phyloP scores from a whole-genome alignment of 768 basidiomycete genomes.

The Tylopilus plumbeoviolaceoides region DNA sequence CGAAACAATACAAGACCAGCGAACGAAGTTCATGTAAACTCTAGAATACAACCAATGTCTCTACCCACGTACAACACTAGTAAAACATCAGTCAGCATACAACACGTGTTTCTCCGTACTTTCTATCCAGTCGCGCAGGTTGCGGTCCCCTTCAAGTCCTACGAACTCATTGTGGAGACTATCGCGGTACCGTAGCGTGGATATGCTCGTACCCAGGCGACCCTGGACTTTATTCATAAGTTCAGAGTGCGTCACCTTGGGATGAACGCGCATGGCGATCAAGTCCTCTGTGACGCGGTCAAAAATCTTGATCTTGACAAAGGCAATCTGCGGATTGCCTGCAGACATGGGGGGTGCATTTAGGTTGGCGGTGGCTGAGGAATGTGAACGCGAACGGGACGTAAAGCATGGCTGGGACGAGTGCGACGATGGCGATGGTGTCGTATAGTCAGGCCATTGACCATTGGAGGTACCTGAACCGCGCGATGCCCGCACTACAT shows the following conservation, averaged over 20 bases:
- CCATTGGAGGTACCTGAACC: conserved; percentile 26
- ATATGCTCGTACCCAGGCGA: conserved; percentile 74
- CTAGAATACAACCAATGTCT: conserved; percentile 26
- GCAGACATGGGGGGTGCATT: conserved; percentile 74
- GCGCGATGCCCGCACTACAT: conserved; percentile 26
- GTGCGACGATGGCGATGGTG: conserved; percentile 47
- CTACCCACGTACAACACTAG: conserved; percentile 5
- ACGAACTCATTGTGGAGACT: conserved; percentile 62
- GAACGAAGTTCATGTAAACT: conserved; percentile 24
- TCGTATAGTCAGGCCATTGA: conserved; percentile 26
- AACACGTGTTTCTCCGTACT: conserved; percentile 79
- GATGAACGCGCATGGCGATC: conserved; percentile 95
- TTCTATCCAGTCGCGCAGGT: conserved; percentile 70
- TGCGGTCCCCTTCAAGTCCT: conserved; percentile 57
- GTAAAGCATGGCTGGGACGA: conserved; percentile 52
- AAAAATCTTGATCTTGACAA: conserved; percentile 98
- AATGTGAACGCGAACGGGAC: conserved; percentile 54
- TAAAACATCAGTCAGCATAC: conserved; percentile 58
- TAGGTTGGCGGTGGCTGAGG: conserved; percentile 44
- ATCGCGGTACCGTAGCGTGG: conserved; percentile 69
- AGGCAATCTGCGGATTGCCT: conserved; percentile 76
- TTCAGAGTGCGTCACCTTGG: conserved; percentile 78
- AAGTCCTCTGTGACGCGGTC: conserved; percentile 91
- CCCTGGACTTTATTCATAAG: conserved; percentile 90
- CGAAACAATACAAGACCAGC: conserved; percentile 7